These are phyloP conservation scores for Exophiala alcalophila DNA, from an alignment of 2,329 filamentous ascomycete genomes.

Conservation along the genomic window DNA sequence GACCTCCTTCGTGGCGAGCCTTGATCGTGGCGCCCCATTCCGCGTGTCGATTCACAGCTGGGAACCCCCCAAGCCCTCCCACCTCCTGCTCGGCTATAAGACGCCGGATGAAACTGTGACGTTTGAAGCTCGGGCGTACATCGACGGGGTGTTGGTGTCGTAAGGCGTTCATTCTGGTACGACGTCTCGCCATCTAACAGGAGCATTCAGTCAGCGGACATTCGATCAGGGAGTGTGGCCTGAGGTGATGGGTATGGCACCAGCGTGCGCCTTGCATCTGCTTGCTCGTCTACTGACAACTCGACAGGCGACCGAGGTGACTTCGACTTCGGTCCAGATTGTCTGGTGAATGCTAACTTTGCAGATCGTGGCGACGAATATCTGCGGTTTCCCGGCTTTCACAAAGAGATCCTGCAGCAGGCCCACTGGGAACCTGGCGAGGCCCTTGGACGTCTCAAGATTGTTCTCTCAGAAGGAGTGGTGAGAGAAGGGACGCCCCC, in stretches of 20 bases:
- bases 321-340: too few species aligned
- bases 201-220: constrained; percentile 8
- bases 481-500: constrained; percentile 38
- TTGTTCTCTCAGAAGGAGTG: constrained; percentile 73
- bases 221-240: constrained; percentile 43
- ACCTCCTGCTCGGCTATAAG: constrained; percentile 55
- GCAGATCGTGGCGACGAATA: constrained; percentile 10
- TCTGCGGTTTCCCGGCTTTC: constrained; percentile 72
- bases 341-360: constrained; percentile 5
- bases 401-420: constrained; percentile 65
- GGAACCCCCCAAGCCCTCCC: constrained; percentile 60
- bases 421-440: constrained; percentile 70
- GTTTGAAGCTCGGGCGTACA: constrained; percentile 64
- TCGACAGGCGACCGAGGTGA: constrained; percentile 16
- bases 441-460: constrained; percentile 69
- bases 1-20: constrained; percentile 68
- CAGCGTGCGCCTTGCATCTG: not conserved
- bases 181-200: constrained; percentile 1
- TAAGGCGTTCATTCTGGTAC: constrained; percentile 39
- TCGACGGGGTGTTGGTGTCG: constrained; percentile 66
- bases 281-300: constrained; percentile 5
- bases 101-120: constrained; percentile 56
- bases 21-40: constrained; percentile 59
- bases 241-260: constrained; percentile 32
- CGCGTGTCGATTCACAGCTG: constrained; percentile 74